Percentiles rank a stretch among this genome's conserved stretches.
Conservation (phyloP, 2,329 filamentous ascomycete species). For the Elsinoe fawcettii region DNA sequence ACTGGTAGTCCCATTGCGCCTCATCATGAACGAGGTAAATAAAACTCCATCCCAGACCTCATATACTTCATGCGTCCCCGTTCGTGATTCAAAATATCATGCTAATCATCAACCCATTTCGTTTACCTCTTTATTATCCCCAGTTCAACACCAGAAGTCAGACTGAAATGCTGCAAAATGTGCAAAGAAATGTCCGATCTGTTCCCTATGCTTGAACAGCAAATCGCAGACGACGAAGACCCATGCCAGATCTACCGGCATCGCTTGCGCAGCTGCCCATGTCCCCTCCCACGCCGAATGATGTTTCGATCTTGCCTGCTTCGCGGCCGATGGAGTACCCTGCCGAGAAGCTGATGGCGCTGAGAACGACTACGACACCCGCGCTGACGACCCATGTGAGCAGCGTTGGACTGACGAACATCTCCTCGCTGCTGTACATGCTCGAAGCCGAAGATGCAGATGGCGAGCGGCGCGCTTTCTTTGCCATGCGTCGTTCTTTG, state of each 20-base stretch:
- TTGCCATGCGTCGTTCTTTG: slow-evolving; percentile 38
- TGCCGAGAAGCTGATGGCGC: slow-evolving; percentile 57
- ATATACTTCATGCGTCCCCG: not conserved
- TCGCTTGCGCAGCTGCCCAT: slow-evolving; percentile 27
- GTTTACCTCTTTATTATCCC: not conserved
- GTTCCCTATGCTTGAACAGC: slow-evolving; percentile 22
- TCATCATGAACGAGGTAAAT: not conserved
- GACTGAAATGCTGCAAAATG: not conserved
- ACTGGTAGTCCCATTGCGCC: not conserved
- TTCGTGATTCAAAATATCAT: not conserved
- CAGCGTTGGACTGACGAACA: slow-evolving; percentile 48
- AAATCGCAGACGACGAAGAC: slow-evolving; percentile 27
- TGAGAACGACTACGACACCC: slow-evolving; percentile 56
- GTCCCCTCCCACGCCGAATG: slow-evolving; percentile 20
- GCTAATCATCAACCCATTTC: not conserved
- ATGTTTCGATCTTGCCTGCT: slow-evolving; percentile 45
- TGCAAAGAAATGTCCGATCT: not conserved
- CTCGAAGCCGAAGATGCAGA: slow-evolving; percentile 20
- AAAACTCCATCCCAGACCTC: not conserved
- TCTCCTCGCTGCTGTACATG: slow-evolving; percentile 14
- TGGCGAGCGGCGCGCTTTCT: slow-evolving; percentile 35
- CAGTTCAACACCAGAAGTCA: not conserved
- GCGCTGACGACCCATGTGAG: slow-evolving; percentile 60
- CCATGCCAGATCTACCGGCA: slow-evolving; percentile 26
- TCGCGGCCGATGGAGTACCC: slow-evolving; percentile 56